These are phyloP conservation scores for Trametes meyenii DNA, from an alignment of 768 basidiomycete species.

Conservation along the genomic window DNA sequence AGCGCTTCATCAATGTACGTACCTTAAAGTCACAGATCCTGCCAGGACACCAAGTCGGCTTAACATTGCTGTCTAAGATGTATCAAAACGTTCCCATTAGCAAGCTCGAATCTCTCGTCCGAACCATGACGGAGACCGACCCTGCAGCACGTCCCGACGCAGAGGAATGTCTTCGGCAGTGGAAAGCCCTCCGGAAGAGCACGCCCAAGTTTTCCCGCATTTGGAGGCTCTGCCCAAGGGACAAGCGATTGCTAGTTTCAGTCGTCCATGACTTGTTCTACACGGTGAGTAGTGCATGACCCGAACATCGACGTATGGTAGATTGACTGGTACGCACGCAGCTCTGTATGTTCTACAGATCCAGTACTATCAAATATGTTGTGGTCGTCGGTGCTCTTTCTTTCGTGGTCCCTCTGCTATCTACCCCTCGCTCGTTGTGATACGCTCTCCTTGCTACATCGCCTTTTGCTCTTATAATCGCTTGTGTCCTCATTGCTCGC, in stretches of 20 bases:
- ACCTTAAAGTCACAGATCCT: no score
- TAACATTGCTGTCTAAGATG: neutral
- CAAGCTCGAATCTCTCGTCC: conserved; percentile 15
- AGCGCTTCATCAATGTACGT: conserved; percentile 17
- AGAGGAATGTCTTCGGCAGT: conserved; percentile 7
- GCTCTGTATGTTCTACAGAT: no score
- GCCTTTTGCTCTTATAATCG: no score
- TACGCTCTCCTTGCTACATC: no score
- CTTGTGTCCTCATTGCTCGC: no score
- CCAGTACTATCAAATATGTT: no score
- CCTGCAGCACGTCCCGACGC: conserved; percentile 19
- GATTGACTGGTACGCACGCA: neutral
- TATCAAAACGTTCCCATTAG: conserved; percentile 20
- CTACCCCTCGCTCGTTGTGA: no score
- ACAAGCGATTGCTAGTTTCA: neutral
- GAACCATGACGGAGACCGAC: conserved; percentile 8
- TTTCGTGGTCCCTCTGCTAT: no score
- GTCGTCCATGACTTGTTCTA: neutral
- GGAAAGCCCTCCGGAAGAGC: neutral
- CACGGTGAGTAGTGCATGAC: neutral
- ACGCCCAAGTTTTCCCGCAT: neutral
- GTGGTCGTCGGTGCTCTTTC: no score
- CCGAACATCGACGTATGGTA: neutral
- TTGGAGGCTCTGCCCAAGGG: neutral
- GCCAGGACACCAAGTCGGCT: neutral